phyloP scores from a whole-genome alignment of 345 rosid species.

The Mallotus nudiflorus region DNA sequence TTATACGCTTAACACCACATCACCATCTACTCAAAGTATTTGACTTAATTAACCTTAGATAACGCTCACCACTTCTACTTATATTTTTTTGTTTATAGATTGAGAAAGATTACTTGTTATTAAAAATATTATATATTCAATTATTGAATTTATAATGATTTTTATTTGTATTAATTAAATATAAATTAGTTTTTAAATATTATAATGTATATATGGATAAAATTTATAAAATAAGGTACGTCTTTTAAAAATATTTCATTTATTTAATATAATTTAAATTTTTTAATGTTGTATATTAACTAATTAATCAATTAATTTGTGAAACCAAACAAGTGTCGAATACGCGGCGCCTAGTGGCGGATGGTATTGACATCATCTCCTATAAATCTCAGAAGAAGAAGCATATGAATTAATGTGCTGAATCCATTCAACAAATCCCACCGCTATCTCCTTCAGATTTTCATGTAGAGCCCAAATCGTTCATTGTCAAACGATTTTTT shows the following conservation, averaged over 20 bases:
- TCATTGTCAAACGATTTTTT: background rate
- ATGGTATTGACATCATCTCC: conserved; percentile 7
- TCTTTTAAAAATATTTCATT: no score
- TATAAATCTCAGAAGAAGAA: background rate
- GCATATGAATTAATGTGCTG: no score
- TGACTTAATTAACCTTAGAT: background rate
- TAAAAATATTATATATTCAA: no score
- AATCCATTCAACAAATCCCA: background rate
- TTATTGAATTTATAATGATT: no score
- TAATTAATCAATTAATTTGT: background rate
- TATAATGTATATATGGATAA: no score
- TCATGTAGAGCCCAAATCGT: background rate
- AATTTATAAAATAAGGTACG: no score
- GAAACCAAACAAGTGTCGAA: background rate
- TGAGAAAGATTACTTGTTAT: no score
- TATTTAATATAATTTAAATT: no score
- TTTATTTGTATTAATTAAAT: no score
- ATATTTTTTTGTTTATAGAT: no score
- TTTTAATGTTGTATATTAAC: no score
- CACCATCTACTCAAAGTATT: background rate
- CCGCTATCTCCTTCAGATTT: background rate
- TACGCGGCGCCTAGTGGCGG: conserved; percentile 13
- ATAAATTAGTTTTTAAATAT: no score
- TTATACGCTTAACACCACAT: background rate
- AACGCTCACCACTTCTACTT: background rate